Base-by-base conservation (phyloP, 2,329 filamentous ascomycete species). In the Microcyclospora pomicola region DNA sequence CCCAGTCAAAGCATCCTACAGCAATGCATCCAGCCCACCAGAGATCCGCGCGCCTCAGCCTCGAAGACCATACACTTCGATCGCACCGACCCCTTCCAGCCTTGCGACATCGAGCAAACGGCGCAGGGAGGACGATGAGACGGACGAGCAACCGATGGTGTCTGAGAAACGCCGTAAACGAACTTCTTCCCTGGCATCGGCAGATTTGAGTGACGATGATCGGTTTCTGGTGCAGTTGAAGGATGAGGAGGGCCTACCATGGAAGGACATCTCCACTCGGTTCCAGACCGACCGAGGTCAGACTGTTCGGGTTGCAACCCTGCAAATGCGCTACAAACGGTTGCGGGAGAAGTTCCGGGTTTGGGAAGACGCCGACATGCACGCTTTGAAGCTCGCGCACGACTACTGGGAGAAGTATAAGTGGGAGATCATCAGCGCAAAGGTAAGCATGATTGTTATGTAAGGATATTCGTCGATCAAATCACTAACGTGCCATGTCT, bases 291-390 rank as follows among this genome's bases (percentile, higher is more conserved):
- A 69, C 24, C 55, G 65, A 19, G 65, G 65, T 39, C 66, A 69
- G 48, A 58, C 53, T 4, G 65, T 67, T 43, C 64, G 69, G 43
- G 66, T 71, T 35, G 66, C 68, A 3, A 66, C 68, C 6, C 54
- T 72, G 27, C 69, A 72, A 48, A 72, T 72, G 69, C 65, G 67
- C 14, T 62, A 68, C 46, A 71, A 70, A 50, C 59, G 69, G 29
- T 54, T 72, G 29, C 57, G 65, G 13, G 67, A 71, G 47, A 61
- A 65, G 34, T 62, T 68, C 52, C 62, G 68, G 15, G 56, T 63
- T 1, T 72, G 69, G 69, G 65, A 62, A 15, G 66, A 70, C n/a
- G 52, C 56, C 13, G 69, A 72, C 41, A 51, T 69, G 32, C 57
- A 62, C 42, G 68, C 68, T 10, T 55, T 72, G 24, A 62, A 61